phyloP scores from a whole-genome alignment of 2,329 filamentous ascomycete species.

The Cryphonectria japonica region DNA sequence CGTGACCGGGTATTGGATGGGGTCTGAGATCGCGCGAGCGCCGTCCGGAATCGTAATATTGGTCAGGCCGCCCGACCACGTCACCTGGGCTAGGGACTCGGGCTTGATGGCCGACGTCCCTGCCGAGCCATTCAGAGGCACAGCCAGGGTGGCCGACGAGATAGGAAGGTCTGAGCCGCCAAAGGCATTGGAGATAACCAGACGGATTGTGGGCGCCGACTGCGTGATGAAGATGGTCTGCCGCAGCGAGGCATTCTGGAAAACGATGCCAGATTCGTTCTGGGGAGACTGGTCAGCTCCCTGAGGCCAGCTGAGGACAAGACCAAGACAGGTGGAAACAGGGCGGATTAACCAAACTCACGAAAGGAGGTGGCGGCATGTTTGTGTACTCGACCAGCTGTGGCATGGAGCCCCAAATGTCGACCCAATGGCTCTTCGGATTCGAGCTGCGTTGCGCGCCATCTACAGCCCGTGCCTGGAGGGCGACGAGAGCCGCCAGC shows the following conservation, averaged over 20 bases:
- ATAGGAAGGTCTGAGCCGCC: constrained; percentile 61
- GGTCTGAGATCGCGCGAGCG: constrained; percentile 62
- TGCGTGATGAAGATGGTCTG: constrained; percentile 64
- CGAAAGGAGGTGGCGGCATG: constrained; percentile 60
- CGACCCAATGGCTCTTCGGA: constrained; percentile 58
- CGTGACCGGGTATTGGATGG: constrained; percentile 54
- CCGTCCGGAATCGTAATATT: constrained; percentile 57
- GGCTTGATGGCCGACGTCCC: constrained; percentile 53
- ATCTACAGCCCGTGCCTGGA: constrained; percentile 22
- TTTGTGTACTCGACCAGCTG: constrained; percentile 64
- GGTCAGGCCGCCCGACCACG: constrained; percentile 55
- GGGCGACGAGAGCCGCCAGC: constrained; percentile 21
- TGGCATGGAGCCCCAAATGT: constrained; percentile 66
- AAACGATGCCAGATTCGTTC: constrained; percentile 57
- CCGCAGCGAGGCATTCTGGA: constrained; percentile 62
- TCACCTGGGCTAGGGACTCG: constrained; percentile 52
- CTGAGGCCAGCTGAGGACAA: constrained; percentile 2
- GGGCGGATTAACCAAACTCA: constrained; percentile 37
- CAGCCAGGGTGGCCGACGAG: constrained; percentile 58
- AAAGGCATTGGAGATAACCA: constrained; percentile 66
- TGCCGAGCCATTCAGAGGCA: constrained; percentile 52
- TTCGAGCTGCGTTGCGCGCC: constrained; percentile 10
- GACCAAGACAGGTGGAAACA: not conserved
- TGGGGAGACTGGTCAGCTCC: constrained; percentile 35
- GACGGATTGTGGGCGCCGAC: constrained; percentile 55